Base-by-base conservation (phyloP, 2,329 filamentous ascomycete species). In the Ophiostoma novo-ulmi region DNA sequence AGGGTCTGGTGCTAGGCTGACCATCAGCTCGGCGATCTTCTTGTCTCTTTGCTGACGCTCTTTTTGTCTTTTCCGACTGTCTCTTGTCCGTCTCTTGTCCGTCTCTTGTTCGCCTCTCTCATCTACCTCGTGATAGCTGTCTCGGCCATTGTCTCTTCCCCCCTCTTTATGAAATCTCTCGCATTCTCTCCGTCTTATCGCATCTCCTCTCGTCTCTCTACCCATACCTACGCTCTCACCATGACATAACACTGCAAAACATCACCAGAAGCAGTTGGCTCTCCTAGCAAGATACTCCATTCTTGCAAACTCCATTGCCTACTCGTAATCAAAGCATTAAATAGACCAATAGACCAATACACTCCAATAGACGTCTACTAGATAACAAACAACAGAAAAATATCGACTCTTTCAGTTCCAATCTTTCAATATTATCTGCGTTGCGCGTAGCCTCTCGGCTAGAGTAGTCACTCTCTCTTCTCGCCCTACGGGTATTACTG, bases 1-100 rank as follows among this genome's bases (percentile, higher is more conserved):
- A 58, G 52, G 52, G 52, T 26, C 52, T 58, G 22, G 44, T 58
- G 52, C 22, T 58, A 7, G 52, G 52, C 52, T 58, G 52, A 58
- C 26, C 52, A 58, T 26, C 52, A 58, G 52, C 52, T 31, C 52
- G 52, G 52, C 52, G 52, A 58, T 58, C 52, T 58, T 48, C 5
- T 48, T 7, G n/a, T 31, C 48, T 20, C 39, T 44, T 44, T 31
- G 31, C 31, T 48, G 44, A 5, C 44, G 8, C 38, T 17, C 5
- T 48, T 20, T 48, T 14, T 20, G 20, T 48, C 17, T 48, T 7
- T 20, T 48, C 44, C 44, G 20, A 48, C 44, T 22, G 52, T 58
- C n/a, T 58, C 20, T 48, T 48, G 52, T 55, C 22, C 20, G n/a
- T 55, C n/a, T 41, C n/a, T n/a, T n/a, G n/a, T n/a, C n/a, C n/a